phyloP scores from a whole-genome alignment of 345 rosid genomes.

The Rubroshorea leprosula region DNA sequence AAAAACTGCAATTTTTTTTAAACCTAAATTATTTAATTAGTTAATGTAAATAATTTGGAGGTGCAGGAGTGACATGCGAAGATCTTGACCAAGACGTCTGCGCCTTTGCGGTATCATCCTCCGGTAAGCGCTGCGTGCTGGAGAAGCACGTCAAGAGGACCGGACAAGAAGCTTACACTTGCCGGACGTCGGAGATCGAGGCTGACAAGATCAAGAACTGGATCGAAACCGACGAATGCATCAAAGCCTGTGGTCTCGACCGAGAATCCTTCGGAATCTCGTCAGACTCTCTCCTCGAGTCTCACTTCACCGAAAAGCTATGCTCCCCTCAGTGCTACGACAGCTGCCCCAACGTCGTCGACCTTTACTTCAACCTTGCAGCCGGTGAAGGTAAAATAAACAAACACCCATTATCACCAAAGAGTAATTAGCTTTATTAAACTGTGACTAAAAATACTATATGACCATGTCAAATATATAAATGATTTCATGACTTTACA shows the following conservation, averaged over 20 bases:
- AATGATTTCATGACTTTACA: no score
- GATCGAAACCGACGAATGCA: slow-evolving; percentile 64
- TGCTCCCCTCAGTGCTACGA: slow-evolving; percentile 74
- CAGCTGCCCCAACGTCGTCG: slow-evolving; percentile 68
- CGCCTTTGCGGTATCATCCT: slow-evolving; percentile 66
- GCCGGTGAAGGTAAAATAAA: slow-evolving; percentile 98
- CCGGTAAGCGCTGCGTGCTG: slow-evolving; percentile 71
- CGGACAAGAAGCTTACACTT: slow-evolving; percentile 49
- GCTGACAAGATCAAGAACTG: slow-evolving; percentile 53
- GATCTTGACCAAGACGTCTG: slow-evolving; percentile 48
- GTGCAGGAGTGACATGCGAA: slow-evolving; percentile 50
- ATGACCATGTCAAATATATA: no score
- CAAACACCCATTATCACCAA: no score
- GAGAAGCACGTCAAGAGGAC: slow-evolving; percentile 60
- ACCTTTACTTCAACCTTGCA: slow-evolving; percentile 83
- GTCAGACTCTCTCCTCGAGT: slow-evolving; percentile 73
- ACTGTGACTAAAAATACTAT: no score
- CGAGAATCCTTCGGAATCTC: slow-evolving; percentile 74
- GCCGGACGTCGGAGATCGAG: slow-evolving; percentile 63
- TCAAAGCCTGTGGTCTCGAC: slow-evolving; percentile 67
- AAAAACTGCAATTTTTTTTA: no score
- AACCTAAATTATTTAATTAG: no score
- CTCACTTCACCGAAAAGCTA: slow-evolving; percentile 50
- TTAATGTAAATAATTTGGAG: no score
- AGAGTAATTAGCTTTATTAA: no score